Evolutionary conservation across 148 eudicot genomes (phyloP).

Genomic region (Arbutus unedo): DNA sequence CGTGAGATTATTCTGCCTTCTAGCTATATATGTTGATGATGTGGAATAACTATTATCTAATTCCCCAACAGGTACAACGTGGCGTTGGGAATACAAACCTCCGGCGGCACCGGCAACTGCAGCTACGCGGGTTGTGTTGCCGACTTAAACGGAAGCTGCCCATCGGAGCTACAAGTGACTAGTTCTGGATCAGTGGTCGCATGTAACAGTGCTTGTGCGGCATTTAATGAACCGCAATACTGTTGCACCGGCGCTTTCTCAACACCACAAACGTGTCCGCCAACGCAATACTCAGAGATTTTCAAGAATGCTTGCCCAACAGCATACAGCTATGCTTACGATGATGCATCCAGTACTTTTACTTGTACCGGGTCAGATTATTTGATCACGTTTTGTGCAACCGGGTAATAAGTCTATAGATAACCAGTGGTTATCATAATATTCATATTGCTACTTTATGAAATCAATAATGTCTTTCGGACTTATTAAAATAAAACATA

Average conservation of each 20-base stretch:
- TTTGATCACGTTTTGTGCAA: conserved; percentile 69
- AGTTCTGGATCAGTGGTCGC: conserved; percentile 49
- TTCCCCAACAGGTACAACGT: conserved; percentile 30
- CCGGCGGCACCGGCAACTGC: conserved; percentile 49
- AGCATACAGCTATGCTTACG: conserved; percentile 89
- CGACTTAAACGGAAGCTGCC: conserved; percentile 58
- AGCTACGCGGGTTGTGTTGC: conserved; percentile 59
- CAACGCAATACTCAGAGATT: conserved; percentile 17
- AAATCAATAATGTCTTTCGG: too few species aligned
- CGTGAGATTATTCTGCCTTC: too few species aligned
- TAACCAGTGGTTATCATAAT: not conserved
- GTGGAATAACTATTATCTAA: too few species aligned
- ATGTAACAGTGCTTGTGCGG: conserved; percentile 68
- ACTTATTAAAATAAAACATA: too few species aligned
- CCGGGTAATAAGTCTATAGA: not conserved
- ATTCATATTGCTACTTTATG: too few species aligned
- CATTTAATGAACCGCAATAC: conserved; percentile 52
- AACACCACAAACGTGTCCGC: conserved; percentile 55
- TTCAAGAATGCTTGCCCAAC: conserved; percentile 78
- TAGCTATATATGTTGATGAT: too few species aligned
- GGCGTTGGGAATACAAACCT: conserved; percentile 45
- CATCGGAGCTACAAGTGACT: conserved; percentile 45
- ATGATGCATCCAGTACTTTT: conserved; percentile 73
- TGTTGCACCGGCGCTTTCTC: conserved; percentile 70
- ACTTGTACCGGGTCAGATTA: conserved; percentile 75